Evolutionary conservation across 768 basidiomycete genomes (phyloP), one percentile per base, ranked within the genome.

Genomic region (Lactarius trivialis): DNA sequence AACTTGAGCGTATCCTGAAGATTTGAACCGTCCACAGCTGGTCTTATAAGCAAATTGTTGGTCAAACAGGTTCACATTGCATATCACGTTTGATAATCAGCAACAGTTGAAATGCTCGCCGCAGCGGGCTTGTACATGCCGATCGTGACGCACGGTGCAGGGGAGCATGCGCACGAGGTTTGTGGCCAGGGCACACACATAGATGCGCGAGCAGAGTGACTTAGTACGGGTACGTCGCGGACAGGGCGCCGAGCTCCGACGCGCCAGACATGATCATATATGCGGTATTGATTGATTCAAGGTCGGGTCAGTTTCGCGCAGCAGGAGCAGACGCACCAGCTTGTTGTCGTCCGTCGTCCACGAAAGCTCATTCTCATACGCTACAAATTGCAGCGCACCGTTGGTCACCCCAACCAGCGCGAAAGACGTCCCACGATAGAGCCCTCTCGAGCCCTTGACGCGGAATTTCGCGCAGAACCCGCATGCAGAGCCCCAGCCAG

Each of bases 131-230:
- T 14, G 24, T 41, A 41, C 39, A 41, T 19, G 39, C 19, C 39
- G 19, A 41, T 19, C 39, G 39, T 41, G 51, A 98, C 90, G 72
- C 96, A 98, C 3, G n/a, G 39, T 41, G 7, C 39, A 17, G 7
- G 39, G 39, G 9, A 41, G 39, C 19, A 41, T 19, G 9, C 39
- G 39, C 39, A 41, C 39, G 19, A 41, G 39, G 2, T 98, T 41
- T 7, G 39, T 41, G 3, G 39, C 39, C 39, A 41, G 8, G 41
- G 8, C n/a, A 43, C n/a, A n/a, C 3, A 41, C 39, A 4, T 43
- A 8, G 1, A 43, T 43, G 9, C 19, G 41, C n/a, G n/a, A 43
- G 9, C 41, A 17, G 21, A 45, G n/a, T 6, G 11, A 21, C 43
- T 21, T 24, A 9, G n/a, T 43, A 43, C 41, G 41, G 41, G n/a